Evolutionary conservation across 2,329 filamentous ascomycete species (phyloP).

Genomic region (Eutypa lata): DNA sequence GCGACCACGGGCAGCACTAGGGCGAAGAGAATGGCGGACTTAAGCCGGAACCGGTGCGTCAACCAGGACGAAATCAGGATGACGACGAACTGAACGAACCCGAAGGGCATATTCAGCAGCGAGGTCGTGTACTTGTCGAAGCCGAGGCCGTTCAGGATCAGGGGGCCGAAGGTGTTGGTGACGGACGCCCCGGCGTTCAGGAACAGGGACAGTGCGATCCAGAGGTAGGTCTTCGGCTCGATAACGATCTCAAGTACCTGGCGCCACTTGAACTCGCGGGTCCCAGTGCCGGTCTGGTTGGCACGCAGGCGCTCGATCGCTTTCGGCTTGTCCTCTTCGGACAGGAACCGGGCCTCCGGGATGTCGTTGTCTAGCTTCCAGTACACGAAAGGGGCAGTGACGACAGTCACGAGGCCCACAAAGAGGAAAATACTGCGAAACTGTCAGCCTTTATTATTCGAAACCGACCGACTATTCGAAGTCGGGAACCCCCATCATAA

Average conservation of each 20-base stretch:
- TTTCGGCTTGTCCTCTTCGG: constrained; percentile 60
- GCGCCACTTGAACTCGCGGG: constrained; percentile 61
- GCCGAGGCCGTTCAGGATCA: constrained; percentile 59
- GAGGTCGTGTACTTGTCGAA: constrained; percentile 56
- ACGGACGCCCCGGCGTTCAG: constrained; percentile 64
- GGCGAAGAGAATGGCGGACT: constrained; percentile 50
- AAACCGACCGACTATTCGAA: too few relatives aligned
- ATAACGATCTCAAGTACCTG: constrained; percentile 53
- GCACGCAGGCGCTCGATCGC: constrained; percentile 67
- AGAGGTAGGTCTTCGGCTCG: constrained; percentile 56
- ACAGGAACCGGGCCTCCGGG: constrained; percentile 53
- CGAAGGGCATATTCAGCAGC: constrained; percentile 66
- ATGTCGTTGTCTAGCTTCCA: constrained; percentile 60
- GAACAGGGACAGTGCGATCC: constrained; percentile 56
- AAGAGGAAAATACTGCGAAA: constrained; percentile 53
- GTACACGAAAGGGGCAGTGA: constrained; percentile 56
- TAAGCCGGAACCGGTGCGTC: constrained; percentile 54
- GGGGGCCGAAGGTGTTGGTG: constrained; percentile 61
- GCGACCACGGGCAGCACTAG: constrained; percentile 59
- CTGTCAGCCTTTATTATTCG: background rate
- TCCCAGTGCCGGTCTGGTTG: constrained; percentile 73
- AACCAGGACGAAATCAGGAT: constrained; percentile 57
- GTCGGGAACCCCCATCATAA: too few relatives aligned
- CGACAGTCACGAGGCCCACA: constrained; percentile 58
- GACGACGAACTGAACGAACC: constrained; percentile 55